These are phyloP conservation scores for Paxillus involutus DNA, from an alignment of 768 basidiomycete genomes.

Conservation along the genomic window DNA sequence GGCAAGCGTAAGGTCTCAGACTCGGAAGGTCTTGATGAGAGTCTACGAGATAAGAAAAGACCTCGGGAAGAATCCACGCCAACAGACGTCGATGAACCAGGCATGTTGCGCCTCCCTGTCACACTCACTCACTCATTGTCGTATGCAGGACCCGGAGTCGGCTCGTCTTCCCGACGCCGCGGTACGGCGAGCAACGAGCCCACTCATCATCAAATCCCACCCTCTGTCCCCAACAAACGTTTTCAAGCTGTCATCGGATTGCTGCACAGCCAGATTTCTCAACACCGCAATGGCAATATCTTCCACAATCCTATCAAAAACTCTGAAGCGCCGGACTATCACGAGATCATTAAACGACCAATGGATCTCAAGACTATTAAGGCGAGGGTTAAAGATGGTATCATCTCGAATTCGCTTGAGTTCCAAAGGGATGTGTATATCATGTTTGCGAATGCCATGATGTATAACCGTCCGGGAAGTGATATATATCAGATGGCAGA, in stretches of 20 bases:
- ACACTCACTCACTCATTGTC: not conserved
- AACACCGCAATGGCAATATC: slow-evolving; percentile 85
- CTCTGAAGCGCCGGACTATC: slow-evolving; percentile 88
- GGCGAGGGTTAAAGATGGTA: slow-evolving; percentile 77
- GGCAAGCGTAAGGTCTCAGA: slow-evolving; percentile 29
- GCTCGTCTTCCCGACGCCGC: slow-evolving; percentile 17
- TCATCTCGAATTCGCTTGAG: slow-evolving; percentile 78
- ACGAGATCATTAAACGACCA: slow-evolving; percentile 89
- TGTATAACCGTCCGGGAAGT: slow-evolving; percentile 88
- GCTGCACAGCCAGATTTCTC: slow-evolving; percentile 79
- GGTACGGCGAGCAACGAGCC: slow-evolving; percentile 17
- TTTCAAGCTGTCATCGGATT: slow-evolving; percentile 82
- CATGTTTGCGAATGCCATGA: slow-evolving; percentile 97
- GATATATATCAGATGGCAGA: slow-evolving; percentile 91
- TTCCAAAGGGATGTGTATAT: slow-evolving; percentile 88
- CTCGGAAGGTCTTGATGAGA: slow-evolving; percentile 22
- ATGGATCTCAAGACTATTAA: slow-evolving; percentile 97
- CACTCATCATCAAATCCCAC: slow-evolving; percentile 13
- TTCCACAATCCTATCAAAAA: slow-evolving; percentile 90
- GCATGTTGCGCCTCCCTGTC: slow-evolving; percentile 22
- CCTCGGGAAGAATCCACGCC: slow-evolving; percentile 23
- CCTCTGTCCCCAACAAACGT: slow-evolving; percentile 51
- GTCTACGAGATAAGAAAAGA: slow-evolving; percentile 26
- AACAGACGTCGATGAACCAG: slow-evolving; percentile 42
- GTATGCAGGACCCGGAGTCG: slow-evolving; percentile 2